Evolutionary conservation across 768 basidiomycete genomes (phyloP).

Genomic region (Leccinellum luteum): DNA sequence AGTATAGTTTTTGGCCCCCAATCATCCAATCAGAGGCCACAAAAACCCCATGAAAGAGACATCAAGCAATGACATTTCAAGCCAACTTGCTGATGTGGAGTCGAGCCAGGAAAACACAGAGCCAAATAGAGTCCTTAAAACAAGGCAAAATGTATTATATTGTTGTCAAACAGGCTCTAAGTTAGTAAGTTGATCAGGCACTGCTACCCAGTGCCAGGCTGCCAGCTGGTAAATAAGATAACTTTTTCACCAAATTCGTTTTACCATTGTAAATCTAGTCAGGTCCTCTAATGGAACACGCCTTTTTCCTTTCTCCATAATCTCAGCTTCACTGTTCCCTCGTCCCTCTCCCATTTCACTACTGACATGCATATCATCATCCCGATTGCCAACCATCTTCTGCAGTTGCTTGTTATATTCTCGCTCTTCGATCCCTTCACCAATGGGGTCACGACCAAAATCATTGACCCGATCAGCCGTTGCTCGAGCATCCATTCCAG

Average conservation of each 20-base stretch:
- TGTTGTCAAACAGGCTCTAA: no score
- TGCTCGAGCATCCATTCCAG: constrained; percentile 75
- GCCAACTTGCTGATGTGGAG: no score
- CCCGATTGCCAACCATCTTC: constrained; percentile 60
- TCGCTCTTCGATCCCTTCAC: constrained; percentile 85
- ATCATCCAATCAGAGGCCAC: no score
- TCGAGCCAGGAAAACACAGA: no score
- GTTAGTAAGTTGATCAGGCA: no score
- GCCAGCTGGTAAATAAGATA: background rate
- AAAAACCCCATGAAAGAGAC: no score
- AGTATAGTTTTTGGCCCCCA: no score
- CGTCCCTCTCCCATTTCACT: constrained; percentile 70
- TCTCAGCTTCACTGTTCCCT: constrained; percentile 14
- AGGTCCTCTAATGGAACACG: constrained; percentile 81
- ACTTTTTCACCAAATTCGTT: constrained; percentile 66
- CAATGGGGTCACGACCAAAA: constrained; percentile 87
- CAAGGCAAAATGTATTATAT: no score
- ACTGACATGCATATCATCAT: constrained; percentile 63
- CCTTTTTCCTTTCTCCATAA: constrained; percentile 35
- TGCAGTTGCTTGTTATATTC: constrained; percentile 84
- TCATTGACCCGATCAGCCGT: constrained; percentile 78
- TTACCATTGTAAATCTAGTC: constrained; percentile 94
- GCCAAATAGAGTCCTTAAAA: no score
- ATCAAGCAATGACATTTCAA: no score
- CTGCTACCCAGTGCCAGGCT: no score